Percentiles rank a stretch among this genome's conserved stretches.
phyloP scores from a whole-genome alignment of 495 filamentous ascomycete genomes.

The Penicillium nucicola region DNA sequence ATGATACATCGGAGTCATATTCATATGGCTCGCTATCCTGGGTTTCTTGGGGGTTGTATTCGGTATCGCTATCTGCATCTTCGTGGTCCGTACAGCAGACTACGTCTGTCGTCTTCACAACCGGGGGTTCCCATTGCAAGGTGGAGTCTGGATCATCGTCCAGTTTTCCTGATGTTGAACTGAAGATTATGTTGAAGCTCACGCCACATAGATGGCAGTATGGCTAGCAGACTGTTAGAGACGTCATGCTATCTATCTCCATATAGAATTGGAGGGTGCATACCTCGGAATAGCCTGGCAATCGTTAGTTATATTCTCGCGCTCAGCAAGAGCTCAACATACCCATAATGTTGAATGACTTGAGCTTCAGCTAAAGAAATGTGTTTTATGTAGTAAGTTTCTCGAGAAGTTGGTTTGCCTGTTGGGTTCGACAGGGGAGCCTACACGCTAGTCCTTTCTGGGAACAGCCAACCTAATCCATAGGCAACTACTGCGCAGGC shows the following conservation, averaged over 20 bases:
- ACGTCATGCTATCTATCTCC: background rate
- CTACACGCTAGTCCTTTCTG: too few relatives aligned
- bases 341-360: background rate
- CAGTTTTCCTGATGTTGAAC: constrained; percentile 14
- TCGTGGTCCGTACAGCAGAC: constrained; percentile 1
- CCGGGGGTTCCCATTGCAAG: background rate
- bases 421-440: too few relatives aligned
- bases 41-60: background rate
- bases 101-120: background rate
- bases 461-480: too few relatives aligned
- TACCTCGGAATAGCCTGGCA: constrained; percentile 7
- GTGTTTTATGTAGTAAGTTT: too few relatives aligned
- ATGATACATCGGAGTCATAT: constrained; percentile 11
- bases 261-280: background rate
- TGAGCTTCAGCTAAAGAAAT: too few relatives aligned
- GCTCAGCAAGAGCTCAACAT: background rate
- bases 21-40: constrained; percentile 2
- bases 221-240: constrained; percentile 2
- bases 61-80: background rate
- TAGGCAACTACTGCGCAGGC: too few relatives aligned
- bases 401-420: too few relatives aligned
- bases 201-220: constrained; percentile 26
- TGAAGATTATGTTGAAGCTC: constrained; percentile 25
- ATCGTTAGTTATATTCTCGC: background rate
- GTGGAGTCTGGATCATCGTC: constrained; percentile 11